These are phyloP conservation scores for Coniophora puteana DNA, from an alignment of 1,284 basidiomycete genomes.

Conservation along the genomic window DNA sequence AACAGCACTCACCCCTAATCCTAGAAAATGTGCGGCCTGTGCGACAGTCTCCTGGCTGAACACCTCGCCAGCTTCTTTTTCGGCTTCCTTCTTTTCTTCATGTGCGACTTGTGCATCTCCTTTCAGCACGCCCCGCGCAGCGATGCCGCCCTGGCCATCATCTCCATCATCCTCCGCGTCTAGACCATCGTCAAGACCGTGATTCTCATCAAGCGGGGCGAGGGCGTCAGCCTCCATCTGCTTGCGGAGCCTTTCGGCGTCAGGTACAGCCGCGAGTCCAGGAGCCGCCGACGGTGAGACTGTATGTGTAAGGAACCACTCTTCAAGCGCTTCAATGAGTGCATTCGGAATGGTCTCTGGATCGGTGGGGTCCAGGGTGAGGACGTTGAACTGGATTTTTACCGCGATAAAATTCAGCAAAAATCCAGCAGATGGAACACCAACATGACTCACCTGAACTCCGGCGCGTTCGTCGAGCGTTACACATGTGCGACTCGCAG, in stretches of 20 bases:
- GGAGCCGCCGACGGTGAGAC: slow-evolving; percentile 20
- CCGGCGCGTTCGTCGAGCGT: slow-evolving; percentile 70
- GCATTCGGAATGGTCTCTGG: slow-evolving; percentile 62
- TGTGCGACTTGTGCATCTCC: slow-evolving; percentile 13
- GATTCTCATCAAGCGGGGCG: slow-evolving; percentile 39
- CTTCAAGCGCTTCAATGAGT: slow-evolving; percentile 53
- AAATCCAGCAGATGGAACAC: slow-evolving; percentile 3
- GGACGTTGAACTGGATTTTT: slow-evolving; percentile 62
- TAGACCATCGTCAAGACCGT: slow-evolving; percentile 9
- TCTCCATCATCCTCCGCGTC: slow-evolving; percentile 22
- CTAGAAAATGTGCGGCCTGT: slow-evolving; percentile 65
- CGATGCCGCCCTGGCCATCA: slow-evolving; percentile 23
- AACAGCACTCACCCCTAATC: slow-evolving; percentile 53
- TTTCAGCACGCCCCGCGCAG: too few species aligned
- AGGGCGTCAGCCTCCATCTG: slow-evolving; percentile 72
- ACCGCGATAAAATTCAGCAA: background rate
- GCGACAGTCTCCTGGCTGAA: slow-evolving; percentile 55
- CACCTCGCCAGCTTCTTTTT: slow-evolving; percentile 24
- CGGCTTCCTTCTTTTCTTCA: slow-evolving; percentile 1
- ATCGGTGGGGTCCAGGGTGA: slow-evolving; percentile 69
- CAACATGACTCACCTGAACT: slow-evolving; percentile 45
- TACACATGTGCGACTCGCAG: slow-evolving; percentile 67
- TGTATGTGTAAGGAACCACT: slow-evolving; percentile 33
- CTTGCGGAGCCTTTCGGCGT: slow-evolving; percentile 50
- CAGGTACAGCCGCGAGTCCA: slow-evolving; percentile 23